A percentile compares a stretch with the other conserved stretches of the same genome.
phyloP scores from a whole-genome alignment of 225 moss, liverwort and hornwort genomes.

The Bryoerythrophyllum caledonicum region DNA sequence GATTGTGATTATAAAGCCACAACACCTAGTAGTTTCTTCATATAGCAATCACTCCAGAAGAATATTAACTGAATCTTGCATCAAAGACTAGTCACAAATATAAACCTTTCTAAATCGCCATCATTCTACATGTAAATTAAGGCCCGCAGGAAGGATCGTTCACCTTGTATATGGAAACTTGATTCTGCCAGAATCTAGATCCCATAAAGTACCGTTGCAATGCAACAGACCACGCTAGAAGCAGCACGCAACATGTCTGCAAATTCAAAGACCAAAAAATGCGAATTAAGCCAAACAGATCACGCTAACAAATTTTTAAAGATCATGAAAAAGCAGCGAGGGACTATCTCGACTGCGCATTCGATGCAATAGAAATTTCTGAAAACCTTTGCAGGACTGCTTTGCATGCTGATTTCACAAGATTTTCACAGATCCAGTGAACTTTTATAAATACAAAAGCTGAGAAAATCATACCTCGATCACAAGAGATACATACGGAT shows the following conservation, averaged over 20 bases:
- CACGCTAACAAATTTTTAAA: not conserved
- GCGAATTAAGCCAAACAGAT: not conserved
- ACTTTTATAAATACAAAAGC: not conserved
- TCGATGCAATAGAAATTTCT: not conserved
- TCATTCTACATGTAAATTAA: not conserved
- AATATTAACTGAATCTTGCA: not conserved
- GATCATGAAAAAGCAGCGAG: not conserved
- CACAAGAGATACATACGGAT: conserved; percentile 40
- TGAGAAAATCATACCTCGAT: conserved; percentile 47
- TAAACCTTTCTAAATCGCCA: not conserved
- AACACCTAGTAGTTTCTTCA: not conserved
- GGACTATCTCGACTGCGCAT: conserved; percentile 1
- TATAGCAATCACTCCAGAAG: not conserved
- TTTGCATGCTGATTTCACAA: not conserved
- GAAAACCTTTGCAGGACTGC: not conserved
- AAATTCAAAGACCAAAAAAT: conserved; percentile 13
- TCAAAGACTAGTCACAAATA: not conserved
- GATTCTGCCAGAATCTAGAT: conserved; percentile 43
- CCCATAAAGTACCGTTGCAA: conserved; percentile 46
- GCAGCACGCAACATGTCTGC: conserved; percentile 44
- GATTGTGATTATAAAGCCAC: conserved; percentile 6
- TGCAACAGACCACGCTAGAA: conserved; percentile 51
- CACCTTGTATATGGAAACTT: conserved; percentile 44
- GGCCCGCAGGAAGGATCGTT: conserved; percentile 8
- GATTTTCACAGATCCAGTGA: not conserved